Evolutionary conservation across 2,329 filamentous ascomycete genomes (phyloP).

Genomic region (Monilinia fructicola): DNA sequence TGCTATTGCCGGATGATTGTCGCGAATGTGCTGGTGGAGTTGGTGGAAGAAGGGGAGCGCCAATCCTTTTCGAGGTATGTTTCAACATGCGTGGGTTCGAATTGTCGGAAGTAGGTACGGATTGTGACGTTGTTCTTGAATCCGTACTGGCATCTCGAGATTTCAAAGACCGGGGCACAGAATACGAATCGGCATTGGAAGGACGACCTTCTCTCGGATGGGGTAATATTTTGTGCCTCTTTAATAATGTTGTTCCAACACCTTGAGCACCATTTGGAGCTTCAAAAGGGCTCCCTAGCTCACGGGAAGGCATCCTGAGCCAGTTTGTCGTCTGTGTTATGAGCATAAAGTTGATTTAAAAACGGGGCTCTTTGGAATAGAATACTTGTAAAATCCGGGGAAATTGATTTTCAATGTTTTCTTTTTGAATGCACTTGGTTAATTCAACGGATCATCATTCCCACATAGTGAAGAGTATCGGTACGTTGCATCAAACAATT

Average conservation of each 20-base stretch:
- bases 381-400: conserved; percentile 2
- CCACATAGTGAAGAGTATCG: conserved; percentile 10
- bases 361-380: background rate
- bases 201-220: conserved; percentile 36
- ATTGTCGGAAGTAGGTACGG: conserved; percentile 35
- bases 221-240: conserved; percentile 40
- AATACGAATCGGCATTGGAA: conserved; percentile 27
- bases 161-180: conserved; percentile 30
- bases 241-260: conserved; percentile 37
- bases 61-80: conserved; percentile 38
- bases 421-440: background rate
- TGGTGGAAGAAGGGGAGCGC: conserved; percentile 49
- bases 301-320: conserved; percentile 40
- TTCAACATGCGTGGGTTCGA: conserved; percentile 40
- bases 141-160: conserved; percentile 35
- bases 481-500: conserved; percentile 18
- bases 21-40: conserved; percentile 62
- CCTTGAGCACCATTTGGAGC: conserved; percentile 34
- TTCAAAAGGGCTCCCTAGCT: conserved; percentile 36
- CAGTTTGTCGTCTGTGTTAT: conserved; percentile 40
- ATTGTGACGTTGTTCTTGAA: conserved; percentile 29
- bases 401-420: conserved; percentile 5
- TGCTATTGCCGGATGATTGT: conserved; percentile 51
- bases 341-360: conserved; percentile 37
- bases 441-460: conserved; percentile 6